Evolutionary conservation across 192 early-diverging fungal genomes (phyloP).

Genomic region (Glomus cerebriforme): DNA sequence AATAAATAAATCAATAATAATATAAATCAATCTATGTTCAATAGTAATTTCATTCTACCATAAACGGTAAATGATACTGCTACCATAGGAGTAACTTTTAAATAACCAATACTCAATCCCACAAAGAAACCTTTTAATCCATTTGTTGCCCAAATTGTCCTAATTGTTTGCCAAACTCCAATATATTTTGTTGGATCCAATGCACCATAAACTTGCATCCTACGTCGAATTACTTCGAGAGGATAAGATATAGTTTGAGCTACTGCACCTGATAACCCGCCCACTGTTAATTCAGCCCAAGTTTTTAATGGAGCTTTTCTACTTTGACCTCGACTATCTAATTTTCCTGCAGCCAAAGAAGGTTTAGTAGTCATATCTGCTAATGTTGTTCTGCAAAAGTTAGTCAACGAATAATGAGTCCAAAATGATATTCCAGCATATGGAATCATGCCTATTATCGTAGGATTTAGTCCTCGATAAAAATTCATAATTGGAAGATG

Average conservation of each 20-base stretch:
- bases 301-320: conserved; percentile 57
- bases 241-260: conserved; percentile 91
- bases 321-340: conserved; percentile 46
- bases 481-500: conserved; percentile 71
- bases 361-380: conserved; percentile 36
- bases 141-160: conserved; percentile 61
- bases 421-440: conserved; percentile 96
- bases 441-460: conserved; percentile 91
- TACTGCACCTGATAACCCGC: conserved; percentile 81
- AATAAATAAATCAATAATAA: too few relatives aligned
- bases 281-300: conserved; percentile 79
- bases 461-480: conserved; percentile 90
- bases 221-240: conserved; percentile 85
- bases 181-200: conserved; percentile 53
- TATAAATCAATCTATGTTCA: conserved; percentile 49
- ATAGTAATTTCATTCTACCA: conserved; percentile 71
- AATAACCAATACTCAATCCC: conserved; percentile 94
- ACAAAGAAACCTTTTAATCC: conserved; percentile 92
- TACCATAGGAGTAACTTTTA: conserved; percentile 94
- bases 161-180: conserved; percentile 60
- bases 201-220: conserved; percentile 80
- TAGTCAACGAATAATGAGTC: conserved; percentile 76
- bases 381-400: conserved; percentile 56
- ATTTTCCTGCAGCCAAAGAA: conserved; percentile 23
- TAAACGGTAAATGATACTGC: conserved; percentile 88